These are phyloP conservation scores for Neostapfia colusana DNA, from an alignment of 176 grass and related monocot genomes.

Conservation along the genomic window DNA sequence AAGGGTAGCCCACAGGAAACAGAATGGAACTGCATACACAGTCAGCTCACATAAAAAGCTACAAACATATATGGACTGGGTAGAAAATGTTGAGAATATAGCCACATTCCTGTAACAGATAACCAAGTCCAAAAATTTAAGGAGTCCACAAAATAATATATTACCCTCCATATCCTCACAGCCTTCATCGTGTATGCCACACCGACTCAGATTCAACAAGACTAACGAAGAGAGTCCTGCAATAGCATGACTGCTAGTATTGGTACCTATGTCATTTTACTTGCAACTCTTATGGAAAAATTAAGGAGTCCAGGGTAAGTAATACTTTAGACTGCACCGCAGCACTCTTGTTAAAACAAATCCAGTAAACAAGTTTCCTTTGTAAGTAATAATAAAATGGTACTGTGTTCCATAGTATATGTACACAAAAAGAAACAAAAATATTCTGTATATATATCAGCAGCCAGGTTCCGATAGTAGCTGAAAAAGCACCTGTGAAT, in stretches of 20 bases:
- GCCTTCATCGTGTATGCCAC: conserved; percentile 76
- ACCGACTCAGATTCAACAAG: conserved; percentile 77
- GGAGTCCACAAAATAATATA: neutral
- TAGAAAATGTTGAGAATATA: neutral
- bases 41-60: neutral
- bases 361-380: conserved; percentile 14
- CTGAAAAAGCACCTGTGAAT: conserved; percentile 17
- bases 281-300: conserved; percentile 17
- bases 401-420: neutral
- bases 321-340: neutral
- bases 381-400: conserved; percentile 17
- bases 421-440: conserved; percentile 22
- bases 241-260: conserved; percentile 34
- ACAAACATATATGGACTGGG: neutral
- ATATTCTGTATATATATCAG: neutral
- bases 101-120: conserved; percentile 14
- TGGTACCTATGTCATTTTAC: conserved; percentile 1
- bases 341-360: conserved; percentile 3
- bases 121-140: neutral
- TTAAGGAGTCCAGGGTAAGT: neutral
- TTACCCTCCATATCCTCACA: conserved; percentile 82
- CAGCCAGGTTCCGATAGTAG: neutral
- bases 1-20: conserved; percentile 8
- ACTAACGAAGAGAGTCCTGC: conserved; percentile 69
- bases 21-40: neutral